Evolutionary conservation across 768 basidiomycete genomes (phyloP).

Genomic region (Leucocoprinus birnbaumii): DNA sequence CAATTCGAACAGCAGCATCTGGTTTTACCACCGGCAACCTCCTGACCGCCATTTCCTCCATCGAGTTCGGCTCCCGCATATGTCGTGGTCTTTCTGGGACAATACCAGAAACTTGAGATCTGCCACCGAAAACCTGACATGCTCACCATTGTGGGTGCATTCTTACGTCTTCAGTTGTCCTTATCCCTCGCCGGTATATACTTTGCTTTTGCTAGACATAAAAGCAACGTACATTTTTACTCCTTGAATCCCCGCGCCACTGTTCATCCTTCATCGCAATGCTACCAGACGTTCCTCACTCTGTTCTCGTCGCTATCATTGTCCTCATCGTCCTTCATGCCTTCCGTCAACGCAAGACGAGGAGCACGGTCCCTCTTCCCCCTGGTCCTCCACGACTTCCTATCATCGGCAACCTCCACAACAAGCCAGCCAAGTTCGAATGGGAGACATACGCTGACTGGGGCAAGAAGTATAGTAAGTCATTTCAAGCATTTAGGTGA

Average conservation of each 20-base stretch:
- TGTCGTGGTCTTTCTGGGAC: constrained; percentile 3
- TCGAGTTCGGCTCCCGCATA: background rate
- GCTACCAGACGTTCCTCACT: background rate
- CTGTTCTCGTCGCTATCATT: constrained; percentile 2
- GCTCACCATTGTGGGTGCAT: background rate
- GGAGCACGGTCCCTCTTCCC: constrained; percentile 22
- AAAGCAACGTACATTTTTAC: background rate
- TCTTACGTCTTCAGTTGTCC: constrained; percentile 1
- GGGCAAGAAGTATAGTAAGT: constrained; percentile 31
- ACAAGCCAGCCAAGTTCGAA: constrained; percentile 25
- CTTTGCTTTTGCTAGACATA: background rate
- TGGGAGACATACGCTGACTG: constrained; percentile 37
- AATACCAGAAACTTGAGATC: background rate
- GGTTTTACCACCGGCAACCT: background rate
- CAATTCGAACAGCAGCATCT: background rate
- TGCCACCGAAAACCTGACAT: background rate
- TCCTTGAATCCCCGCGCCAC: background rate
- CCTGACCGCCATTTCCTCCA: constrained; percentile 9
- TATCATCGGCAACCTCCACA: constrained; percentile 33
- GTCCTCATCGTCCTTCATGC: constrained; percentile 4
- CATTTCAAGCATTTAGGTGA: background rate
- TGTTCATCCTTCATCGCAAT: background rate
- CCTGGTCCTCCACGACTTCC: constrained; percentile 37
- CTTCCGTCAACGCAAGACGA: background rate
- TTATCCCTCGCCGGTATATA: background rate